Base-by-base conservation (phyloP, 306 rosid species). In the Abrus precatorius region DNA sequence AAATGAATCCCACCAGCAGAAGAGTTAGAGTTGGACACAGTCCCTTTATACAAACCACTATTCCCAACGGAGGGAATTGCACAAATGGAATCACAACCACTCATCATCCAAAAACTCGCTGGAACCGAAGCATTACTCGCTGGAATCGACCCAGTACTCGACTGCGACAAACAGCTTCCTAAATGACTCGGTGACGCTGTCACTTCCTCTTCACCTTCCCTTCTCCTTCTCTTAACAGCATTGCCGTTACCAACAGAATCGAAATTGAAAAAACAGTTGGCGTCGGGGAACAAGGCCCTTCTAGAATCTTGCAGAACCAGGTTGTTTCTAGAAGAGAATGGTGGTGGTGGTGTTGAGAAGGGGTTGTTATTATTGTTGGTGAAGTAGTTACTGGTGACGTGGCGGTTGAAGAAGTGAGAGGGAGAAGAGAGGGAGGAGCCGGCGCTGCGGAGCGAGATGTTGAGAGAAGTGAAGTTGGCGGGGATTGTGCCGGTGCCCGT, bases 401-500 rank as follows among this genome's bases (percentile, higher is more conserved):
- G 64, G 64, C 38, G 98, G 83, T 85, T 90, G 85, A 90, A 92
- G 79, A 91, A 91, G 2, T 89, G 97, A 63, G 27, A 90, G 36
- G 30, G 97, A 1, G 88, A 89, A 4, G 98, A 94, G 94, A 92
- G 91, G 72, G 89, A 87, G 0, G 98, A 94, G 3, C 95, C 98
- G 3, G 98, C 92, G 90, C 98, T 94, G 5, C 98, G 73, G 6
- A 92, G 75, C 0, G 98, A 94, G 38, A 78, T 11, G 69, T 69
- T 78, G 61, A 78, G 82, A 0, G 83, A 79, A 1, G 77, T 69
- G 71, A 79, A 94, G 82, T 94, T 94, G 0, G 98, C 98, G 0
- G 98, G 98, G 75, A 92, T 92, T 0, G 98, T 94, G 0, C 98
- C 98, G 5, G 98, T 92, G 5, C 98, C 98, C 0, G 97, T 92